Percentiles rank a stretch among this genome's conserved stretches.
phyloP scores from a whole-genome alignment of 768 basidiomycete genomes.

The Mycena alexandri region DNA sequence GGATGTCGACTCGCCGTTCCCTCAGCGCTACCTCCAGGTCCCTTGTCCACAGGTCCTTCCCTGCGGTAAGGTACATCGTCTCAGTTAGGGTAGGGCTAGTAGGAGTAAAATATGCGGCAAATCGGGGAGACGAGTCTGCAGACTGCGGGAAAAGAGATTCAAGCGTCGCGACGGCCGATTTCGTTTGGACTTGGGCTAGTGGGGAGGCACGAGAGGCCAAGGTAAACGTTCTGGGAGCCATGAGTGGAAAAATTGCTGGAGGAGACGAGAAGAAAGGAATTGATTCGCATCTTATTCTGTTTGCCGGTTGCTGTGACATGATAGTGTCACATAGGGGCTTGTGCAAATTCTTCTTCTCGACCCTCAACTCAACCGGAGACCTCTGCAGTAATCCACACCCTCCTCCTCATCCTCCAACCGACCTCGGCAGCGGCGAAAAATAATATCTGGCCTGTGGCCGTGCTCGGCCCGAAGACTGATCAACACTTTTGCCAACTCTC shows the following conservation, averaged over 20 bases:
- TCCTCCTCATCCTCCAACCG: no score
- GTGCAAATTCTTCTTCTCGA: no score
- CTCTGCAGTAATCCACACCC: no score
- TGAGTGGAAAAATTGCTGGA: not conserved
- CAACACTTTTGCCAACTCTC: no score
- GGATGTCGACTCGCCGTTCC: constrained; percentile 82
- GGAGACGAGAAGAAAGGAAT: no score
- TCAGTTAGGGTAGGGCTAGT: constrained; percentile 82
- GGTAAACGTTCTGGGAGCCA: constrained; percentile 64
- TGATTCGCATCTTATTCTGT: no score
- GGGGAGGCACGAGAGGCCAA: constrained; percentile 90
- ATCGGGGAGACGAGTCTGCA: constrained; percentile 44
- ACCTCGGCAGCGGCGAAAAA: no score
- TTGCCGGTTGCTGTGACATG: no score
- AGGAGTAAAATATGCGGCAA: constrained; percentile 31
- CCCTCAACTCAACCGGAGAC: no score
- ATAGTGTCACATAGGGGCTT: no score
- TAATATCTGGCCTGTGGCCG: no score
- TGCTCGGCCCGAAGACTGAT: no score
- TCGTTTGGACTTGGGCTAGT: constrained; percentile 91
- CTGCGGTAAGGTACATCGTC: constrained; percentile 43
- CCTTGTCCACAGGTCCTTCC: constrained; percentile 79
- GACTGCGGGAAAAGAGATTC: constrained; percentile 65
- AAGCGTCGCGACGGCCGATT: constrained; percentile 78
- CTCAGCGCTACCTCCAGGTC: constrained; percentile 91